Conservation (phyloP, 192 early-diverging fungal genomes). For the Podila minutissima region DNA sequence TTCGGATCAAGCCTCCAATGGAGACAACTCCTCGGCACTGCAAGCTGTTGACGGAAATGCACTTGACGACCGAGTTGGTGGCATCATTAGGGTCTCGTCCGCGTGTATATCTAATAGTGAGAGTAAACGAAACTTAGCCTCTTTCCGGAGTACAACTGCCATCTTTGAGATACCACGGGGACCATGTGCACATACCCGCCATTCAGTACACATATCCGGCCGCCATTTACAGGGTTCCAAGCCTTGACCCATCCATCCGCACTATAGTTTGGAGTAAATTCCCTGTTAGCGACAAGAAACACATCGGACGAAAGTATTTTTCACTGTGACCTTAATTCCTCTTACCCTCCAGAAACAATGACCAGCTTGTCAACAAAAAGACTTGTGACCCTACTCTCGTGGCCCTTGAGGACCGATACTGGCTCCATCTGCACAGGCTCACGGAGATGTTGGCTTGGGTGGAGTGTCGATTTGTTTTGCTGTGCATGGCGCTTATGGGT, state of each 20-base stretch:
- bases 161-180: background rate
- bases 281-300: too few relatives aligned
- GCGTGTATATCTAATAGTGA: conserved; percentile 11
- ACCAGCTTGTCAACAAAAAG: conserved; percentile 38
- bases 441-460: conserved; percentile 10
- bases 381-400: conserved; percentile 26
- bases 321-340: background rate
- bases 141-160: background rate
- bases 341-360: conserved; percentile 45
- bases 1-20: conserved; percentile 59
- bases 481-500: conserved; percentile 13
- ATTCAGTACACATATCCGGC: conserved; percentile 49
- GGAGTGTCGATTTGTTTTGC: background rate
- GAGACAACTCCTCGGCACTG: conserved; percentile 55
- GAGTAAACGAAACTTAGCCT: background rate
- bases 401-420: conserved; percentile 24
- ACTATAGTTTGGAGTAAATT: conserved; percentile 29
- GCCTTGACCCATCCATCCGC: conserved; percentile 66
- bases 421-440: conserved; percentile 10
- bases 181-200: conserved; percentile 30
- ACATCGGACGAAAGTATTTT: background rate
- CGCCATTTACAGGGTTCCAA: conserved; percentile 64
- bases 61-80: conserved; percentile 5
- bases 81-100: conserved; percentile 18
- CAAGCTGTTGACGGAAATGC: conserved; percentile 46